Percentiles rank a stretch among this genome's conserved stretches.
phyloP scores from a whole-genome alignment of 495 filamentous ascomycete genomes.

The Symbiotaphrina buchneri region DNA sequence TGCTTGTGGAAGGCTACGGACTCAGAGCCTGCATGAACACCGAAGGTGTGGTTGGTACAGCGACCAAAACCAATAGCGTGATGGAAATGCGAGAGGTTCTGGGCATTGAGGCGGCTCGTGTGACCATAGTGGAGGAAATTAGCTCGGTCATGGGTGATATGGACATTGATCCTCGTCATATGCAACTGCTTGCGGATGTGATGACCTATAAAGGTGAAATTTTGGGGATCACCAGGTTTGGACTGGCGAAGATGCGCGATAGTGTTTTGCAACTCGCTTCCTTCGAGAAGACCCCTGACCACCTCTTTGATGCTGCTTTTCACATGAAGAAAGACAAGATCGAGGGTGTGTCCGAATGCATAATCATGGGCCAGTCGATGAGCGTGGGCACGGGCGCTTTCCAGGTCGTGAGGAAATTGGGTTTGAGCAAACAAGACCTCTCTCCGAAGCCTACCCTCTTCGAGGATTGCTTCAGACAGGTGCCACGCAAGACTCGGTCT shows the following conservation, averaged over 20 bases:
- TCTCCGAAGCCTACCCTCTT: slow-evolving; percentile 43
- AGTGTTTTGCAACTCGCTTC: slow-evolving; percentile 83
- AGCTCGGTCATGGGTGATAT: slow-evolving; percentile 65
- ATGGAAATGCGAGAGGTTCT: slow-evolving; percentile 86
- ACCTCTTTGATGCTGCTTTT: slow-evolving; percentile 86
- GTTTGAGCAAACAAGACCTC: slow-evolving; percentile 35
- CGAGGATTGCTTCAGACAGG: slow-evolving; percentile 46
- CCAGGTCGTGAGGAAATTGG: slow-evolving; percentile 59
- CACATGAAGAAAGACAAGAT: slow-evolving; percentile 74
- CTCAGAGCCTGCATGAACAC: slow-evolving; percentile 78
- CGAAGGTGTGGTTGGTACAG: slow-evolving; percentile 55
- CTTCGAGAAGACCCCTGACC: slow-evolving; percentile 96
- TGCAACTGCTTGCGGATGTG: slow-evolving; percentile 94
- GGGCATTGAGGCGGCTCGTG: slow-evolving; percentile 84
- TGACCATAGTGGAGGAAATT: slow-evolving; percentile 67
- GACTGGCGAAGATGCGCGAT: slow-evolving; percentile 91
- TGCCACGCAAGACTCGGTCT: no score
- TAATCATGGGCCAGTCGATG: slow-evolving; percentile 94
- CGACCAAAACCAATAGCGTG: slow-evolving; percentile 60
- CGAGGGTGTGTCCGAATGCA: slow-evolving; percentile 87
- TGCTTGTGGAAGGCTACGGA: slow-evolving; percentile 91
- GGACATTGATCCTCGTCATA: slow-evolving; percentile 94
- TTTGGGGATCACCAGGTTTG: slow-evolving; percentile 92
- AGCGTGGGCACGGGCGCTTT: slow-evolving; percentile 78
- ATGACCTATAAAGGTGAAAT: slow-evolving; percentile 99